Evolutionary conservation across 1,139 yeast genomes (phyloP).

Genomic region (Zygoascus sp.): DNA sequence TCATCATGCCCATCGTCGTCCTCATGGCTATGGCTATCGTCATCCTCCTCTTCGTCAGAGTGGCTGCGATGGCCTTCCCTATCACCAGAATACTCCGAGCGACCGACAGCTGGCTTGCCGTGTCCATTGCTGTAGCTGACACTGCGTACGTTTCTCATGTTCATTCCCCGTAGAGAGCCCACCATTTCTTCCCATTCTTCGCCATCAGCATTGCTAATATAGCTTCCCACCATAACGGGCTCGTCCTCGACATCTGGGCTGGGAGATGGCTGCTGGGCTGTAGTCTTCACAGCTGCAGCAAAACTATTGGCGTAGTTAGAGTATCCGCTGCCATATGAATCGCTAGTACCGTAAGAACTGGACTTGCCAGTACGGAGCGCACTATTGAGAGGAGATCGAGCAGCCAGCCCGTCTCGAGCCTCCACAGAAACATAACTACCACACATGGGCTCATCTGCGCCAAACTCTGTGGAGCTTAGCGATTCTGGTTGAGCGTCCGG

Average conservation of each 20-base stretch:
- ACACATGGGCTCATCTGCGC: constrained; percentile 1
- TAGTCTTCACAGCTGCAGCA: background rate
- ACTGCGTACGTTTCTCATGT: background rate
- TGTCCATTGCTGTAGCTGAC: background rate
- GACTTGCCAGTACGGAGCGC: background rate
- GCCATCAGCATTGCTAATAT: constrained; percentile 12
- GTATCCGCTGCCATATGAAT: background rate
- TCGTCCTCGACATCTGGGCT: constrained; percentile 12
- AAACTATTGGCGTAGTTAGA: background rate
- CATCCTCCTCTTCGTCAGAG: constrained; percentile 6
- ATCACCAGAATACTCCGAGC: constrained; percentile 1
- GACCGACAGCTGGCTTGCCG: background rate
- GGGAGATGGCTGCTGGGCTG: background rate
- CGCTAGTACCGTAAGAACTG: background rate
- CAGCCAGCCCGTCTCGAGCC: background rate
- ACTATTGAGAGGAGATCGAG: background rate
- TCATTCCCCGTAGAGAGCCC: constrained; percentile 6
- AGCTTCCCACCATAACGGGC: constrained; percentile 15
- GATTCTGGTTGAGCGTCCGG: background rate
- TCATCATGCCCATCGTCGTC: constrained; percentile 9
- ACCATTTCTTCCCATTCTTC: constrained; percentile 21
- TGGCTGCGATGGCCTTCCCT: constrained; percentile 21
- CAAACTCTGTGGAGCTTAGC: background rate
- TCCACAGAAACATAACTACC: background rate
- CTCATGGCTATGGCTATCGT: background rate